Base-by-base conservation (phyloP, 805 yeast species). In the Kuraishia floccosa region DNA sequence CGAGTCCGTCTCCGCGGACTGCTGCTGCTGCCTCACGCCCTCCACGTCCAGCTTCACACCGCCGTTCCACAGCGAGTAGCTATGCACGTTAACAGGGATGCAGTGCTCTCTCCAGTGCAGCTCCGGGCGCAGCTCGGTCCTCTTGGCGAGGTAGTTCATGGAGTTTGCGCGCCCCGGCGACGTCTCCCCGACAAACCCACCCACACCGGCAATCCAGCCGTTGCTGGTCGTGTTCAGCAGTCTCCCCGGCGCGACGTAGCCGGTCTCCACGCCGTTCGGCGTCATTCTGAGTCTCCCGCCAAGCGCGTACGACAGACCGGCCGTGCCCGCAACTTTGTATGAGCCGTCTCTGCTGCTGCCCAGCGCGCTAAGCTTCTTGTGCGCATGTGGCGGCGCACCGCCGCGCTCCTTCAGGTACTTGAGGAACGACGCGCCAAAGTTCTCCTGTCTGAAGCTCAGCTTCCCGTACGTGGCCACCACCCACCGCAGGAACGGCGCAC, bases 281-380 rank as follows among this genome's bases (percentile, higher is more conserved):
- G 80, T 62, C 49, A 73, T 79, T 35, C 59, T 48, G 24, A 84
- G 56, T 49, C 84, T 68, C 5, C 94, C 94, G 35, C 64, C 67
- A 37, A 79, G 66, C 24, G 60, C 62, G 44, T 82, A 84, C 2
- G 83, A 68, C 36, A 83, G 63, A 5, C 94, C 94, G 18, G 80
- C 94, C 6, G 81, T 70, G 20, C 86, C 93, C 32, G 76, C 66
- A 28, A 72, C 49, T 17, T 51, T 50, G 25, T 30, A 32, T 21
- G 30, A 30, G 6, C 36, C 34, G 10, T 21, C 22, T 21, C 27
- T 22, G 11, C 16, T 13, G 13, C 25, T 16, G 4, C 31, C 25
- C 14, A 20, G 20, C 25, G 16, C 19, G 9, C 14, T 16, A 6
- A 26, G 20, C 12, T 14, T 18, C 12, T 15, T 12, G 4, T 24